Base-by-base conservation (phyloP, 768 basidiomycete genomes). In the Pisolithus albus region DNA sequence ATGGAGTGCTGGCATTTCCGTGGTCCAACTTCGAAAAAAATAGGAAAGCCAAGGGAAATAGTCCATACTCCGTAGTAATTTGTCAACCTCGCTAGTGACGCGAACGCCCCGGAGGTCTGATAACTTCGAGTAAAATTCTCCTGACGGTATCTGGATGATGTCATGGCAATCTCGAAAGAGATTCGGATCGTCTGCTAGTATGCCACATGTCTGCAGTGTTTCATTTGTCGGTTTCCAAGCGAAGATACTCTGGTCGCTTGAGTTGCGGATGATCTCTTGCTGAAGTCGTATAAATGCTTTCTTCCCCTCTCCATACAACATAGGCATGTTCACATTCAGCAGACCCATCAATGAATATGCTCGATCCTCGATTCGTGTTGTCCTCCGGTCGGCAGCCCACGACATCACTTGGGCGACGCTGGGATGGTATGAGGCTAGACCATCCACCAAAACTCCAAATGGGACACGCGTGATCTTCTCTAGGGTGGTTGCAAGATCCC, bases 381-480 rank as follows among this genome's bases (percentile, higher is more conserved):
- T 61, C 32, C 47, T 43, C 48, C 59, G 50, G 28, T 46, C 23
- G 13, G 59, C 46, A 8, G 59, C 60, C 60, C 60, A 58, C 21
- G 40, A 47, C 45, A 60, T 51, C 37, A 39, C 49, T 41, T 55
- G 51, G 4, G 40, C 46, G 38, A 53, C 49, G 32, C 51, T 32
- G 30, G 30, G 30, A 8, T 10, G 9, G 30, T 32, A 32, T 32
- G 30, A 32, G 11, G 9, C 9, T 8, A 32, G 30, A 10, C 9
- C 30, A 32, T 32, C 9, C 41, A 18, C 26, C 30, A 28, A 54
- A n/a, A 51, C 19, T 13, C 41, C 34, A 19, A 8, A 1, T n/a
- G 49, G 54, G 16, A 57, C 49, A 19, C 18, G 15, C 16, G 6
- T 9, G 13, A 45, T 26, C 16, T 16, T 5, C 8, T 21, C 10